Base-by-base conservation (phyloP, 2,329 filamentous ascomycete genomes). In the Claviceps sp. region DNA sequence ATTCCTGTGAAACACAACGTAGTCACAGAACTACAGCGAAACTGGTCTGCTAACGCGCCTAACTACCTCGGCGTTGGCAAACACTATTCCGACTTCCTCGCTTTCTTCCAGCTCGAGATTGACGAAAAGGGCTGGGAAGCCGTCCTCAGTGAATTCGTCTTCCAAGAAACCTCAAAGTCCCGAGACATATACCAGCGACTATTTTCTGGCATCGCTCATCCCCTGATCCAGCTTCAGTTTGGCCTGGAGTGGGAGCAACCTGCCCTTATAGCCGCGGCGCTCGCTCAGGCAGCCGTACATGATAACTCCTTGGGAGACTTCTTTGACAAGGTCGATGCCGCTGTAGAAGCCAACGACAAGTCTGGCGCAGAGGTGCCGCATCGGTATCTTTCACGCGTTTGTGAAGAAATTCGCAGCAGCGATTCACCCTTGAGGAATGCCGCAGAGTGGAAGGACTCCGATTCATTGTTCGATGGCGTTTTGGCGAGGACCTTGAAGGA, bases 171-270 rank as follows among this genome's bases (percentile, higher is more conserved):
- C 52, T 75, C 81, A 44, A 69, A 74, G 44, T 81, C 84, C 4
- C 79, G 89, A 41, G 81, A 83, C 55, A 71, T 95, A 72, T 68
- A 90, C 2, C 72, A 74, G 2, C 75, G 89, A 18, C 69, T 91
- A 61, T 89, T 79, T 61, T 77, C 75, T 16, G 83, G 82, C 75
- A 30, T 91, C 56, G 59, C 89, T 2, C 88, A 95, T 61, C 88
- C 89, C 2, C 69, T 93, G 16, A 90, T 95, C 56, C 88, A 95
- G 63, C 75, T 95, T 20, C 86, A 89, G 48, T 95, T 89, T 62
- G 89, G 86, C 4, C 63, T 95, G 38, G 89, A 95, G 63, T 95
- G 89, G 70, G 65, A 76, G 9, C 88, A 95, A 62, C 87, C 87
- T 2, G 85, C 85, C 40, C 81, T 95, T 54, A 75, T 95, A 30